Conservation (phyloP, 2,329 filamentous ascomycete species). For the Talaromyces piceae region DNA sequence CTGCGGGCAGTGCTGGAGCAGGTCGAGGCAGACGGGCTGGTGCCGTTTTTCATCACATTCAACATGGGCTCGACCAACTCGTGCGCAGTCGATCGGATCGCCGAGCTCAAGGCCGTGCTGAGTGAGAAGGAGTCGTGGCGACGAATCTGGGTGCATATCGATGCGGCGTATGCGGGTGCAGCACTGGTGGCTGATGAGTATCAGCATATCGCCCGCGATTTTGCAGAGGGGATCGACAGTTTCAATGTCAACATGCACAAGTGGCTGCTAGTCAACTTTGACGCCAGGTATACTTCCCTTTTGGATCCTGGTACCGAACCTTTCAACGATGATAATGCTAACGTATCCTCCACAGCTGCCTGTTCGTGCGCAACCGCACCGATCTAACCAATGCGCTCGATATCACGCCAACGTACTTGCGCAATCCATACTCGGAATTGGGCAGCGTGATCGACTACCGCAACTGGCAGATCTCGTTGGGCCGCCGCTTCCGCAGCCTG, state of each 20-base stretch:
- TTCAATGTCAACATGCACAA: slow-evolving; percentile 98
- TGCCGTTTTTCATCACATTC: slow-evolving; percentile 79
- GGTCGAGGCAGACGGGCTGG: slow-evolving; percentile 61
- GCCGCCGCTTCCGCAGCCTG: slow-evolving; percentile 75
- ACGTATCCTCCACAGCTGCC: slow-evolving; percentile 50
- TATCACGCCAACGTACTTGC: slow-evolving; percentile 73
- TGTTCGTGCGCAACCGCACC: slow-evolving; percentile 67
- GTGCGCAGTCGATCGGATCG: slow-evolving; percentile 78
- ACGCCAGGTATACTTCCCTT: slow-evolving; percentile 44
- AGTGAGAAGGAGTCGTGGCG: slow-evolving; percentile 40
- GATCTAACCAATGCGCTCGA: slow-evolving; percentile 74
- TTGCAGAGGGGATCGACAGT: slow-evolving; percentile 63
- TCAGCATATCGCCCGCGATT: slow-evolving; percentile 56
- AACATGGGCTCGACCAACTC: slow-evolving; percentile 83
- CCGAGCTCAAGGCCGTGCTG: slow-evolving; percentile 54
- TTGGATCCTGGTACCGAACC: not conserved
- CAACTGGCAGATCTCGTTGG: slow-evolving; percentile 94
- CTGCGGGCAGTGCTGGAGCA: slow-evolving; percentile 57
- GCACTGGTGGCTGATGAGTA: slow-evolving; percentile 77
- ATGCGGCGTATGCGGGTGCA: slow-evolving; percentile 86
- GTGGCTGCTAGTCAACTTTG: slow-evolving; percentile 92
- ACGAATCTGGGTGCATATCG: slow-evolving; percentile 81
- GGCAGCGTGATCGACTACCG: slow-evolving; percentile 90
- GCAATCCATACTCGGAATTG: slow-evolving; percentile 70
- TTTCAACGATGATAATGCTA: not conserved